Evolutionary conservation across 1,284 basidiomycete genomes (phyloP).

Genomic region (Malassezia obtusa): DNA sequence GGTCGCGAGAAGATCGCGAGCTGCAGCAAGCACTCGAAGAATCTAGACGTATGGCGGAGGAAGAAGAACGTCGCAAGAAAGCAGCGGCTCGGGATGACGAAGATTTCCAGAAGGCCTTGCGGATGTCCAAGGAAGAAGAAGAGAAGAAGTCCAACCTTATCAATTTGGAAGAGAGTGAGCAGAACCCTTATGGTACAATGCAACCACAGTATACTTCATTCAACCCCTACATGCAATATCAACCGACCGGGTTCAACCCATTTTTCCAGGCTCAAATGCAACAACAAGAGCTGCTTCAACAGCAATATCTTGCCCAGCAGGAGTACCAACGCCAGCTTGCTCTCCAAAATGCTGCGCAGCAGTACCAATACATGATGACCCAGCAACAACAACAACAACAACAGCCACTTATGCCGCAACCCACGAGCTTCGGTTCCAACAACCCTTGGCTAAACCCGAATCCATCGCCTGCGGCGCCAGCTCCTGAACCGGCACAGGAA

Average conservation of each 20-base stretch:
- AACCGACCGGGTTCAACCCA: constrained; percentile 43
- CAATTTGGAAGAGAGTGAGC: constrained; percentile 47
- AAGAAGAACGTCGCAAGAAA: constrained; percentile 34
- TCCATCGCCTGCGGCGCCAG: background rate
- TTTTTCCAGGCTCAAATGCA: constrained; percentile 53
- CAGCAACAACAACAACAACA: constrained; percentile 40
- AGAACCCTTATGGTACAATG: constrained; percentile 38
- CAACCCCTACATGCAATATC: constrained; percentile 54
- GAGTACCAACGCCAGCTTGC: constrained; percentile 49
- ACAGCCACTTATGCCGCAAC: constrained; percentile 51
- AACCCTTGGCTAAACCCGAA: constrained; percentile 60
- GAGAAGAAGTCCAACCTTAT: constrained; percentile 64
- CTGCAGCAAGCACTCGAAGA: constrained; percentile 51
- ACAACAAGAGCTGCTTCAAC: constrained; percentile 62
- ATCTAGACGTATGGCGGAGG: constrained; percentile 49
- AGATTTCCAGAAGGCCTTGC: constrained; percentile 68
- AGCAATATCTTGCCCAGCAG: constrained; percentile 41
- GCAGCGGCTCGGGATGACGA: constrained; percentile 54
- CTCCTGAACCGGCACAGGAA: constrained; percentile 12
- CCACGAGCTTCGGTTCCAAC: constrained; percentile 68
- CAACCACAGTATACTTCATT: constrained; percentile 53
- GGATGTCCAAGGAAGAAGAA: constrained; percentile 71
- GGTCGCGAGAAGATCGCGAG: constrained; percentile 53
- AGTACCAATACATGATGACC: constrained; percentile 49
- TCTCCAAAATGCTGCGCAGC: constrained; percentile 48